Evolutionary conservation across 352 stramenopile genomes (phyloP).

Genomic region (Phytophthora sansomeana): DNA sequence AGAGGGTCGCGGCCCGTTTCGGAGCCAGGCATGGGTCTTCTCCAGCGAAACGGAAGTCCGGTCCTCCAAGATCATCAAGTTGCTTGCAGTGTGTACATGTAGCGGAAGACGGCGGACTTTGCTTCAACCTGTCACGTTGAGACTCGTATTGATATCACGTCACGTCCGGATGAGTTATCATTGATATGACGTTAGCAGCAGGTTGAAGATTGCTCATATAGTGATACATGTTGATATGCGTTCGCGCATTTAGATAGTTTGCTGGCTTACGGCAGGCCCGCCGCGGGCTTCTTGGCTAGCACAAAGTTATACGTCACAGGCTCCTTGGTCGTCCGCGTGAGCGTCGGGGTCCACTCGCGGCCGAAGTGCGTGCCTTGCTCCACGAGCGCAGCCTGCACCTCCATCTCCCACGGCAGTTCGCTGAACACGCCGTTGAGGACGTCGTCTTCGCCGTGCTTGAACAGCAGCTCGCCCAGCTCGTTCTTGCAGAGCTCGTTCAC

Average conservation of each 20-base stretch:
- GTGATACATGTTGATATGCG: slow-evolving; percentile 40
- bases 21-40: background rate
- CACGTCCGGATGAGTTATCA: no score
- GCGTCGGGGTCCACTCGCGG: slow-evolving; percentile 47
- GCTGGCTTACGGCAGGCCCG: slow-evolving; percentile 10
- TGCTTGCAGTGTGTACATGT: background rate
- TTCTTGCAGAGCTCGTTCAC: slow-evolving; percentile 54
- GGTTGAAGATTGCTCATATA: slow-evolving; percentile 10
- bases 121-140: no score
- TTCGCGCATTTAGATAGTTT: slow-evolving; percentile 32
- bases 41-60: slow-evolving; percentile 25
- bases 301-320: slow-evolving; percentile 38
- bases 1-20: slow-evolving; percentile 27
- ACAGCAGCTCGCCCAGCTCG: slow-evolving; percentile 44
- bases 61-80: no score
- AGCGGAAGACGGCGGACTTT: no score
- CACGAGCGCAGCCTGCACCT: slow-evolving; percentile 38
- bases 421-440: slow-evolving; percentile 51
- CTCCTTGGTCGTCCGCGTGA: slow-evolving; percentile 6
- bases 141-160: no score
- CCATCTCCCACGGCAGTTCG: slow-evolving; percentile 52
- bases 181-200: background rate
- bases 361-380: slow-evolving; percentile 46
- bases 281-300: slow-evolving; percentile 37
- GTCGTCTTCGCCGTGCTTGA: slow-evolving; percentile 63